Evolutionary conservation across 1,139 yeast genomes (phyloP).

Genomic region (Protomyces gravidus): DNA sequence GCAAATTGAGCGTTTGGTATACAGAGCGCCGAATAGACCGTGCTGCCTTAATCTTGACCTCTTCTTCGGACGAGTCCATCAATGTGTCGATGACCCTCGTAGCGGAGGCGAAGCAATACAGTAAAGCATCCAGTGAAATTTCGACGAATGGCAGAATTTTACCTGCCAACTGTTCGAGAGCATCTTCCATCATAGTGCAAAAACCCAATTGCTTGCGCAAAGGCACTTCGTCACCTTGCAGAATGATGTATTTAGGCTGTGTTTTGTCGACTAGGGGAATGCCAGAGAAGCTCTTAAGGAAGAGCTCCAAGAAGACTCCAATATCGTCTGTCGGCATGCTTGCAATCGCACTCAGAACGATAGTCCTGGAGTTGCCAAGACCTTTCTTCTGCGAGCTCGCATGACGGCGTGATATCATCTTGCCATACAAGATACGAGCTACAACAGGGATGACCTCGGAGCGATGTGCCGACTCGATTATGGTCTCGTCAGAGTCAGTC

Average conservation of each 20-base stretch:
- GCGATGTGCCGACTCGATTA: conserved; percentile 60
- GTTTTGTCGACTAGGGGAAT: conserved; percentile 43
- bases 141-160: conserved; percentile 52
- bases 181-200: conserved; percentile 61
- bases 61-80: conserved; percentile 24
- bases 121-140: conserved; percentile 56
- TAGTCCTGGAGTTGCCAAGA: conserved; percentile 67
- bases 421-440: conserved; percentile 76
- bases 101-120: conserved; percentile 56
- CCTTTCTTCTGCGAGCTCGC: conserved; percentile 50
- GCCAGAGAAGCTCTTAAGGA: conserved; percentile 52
- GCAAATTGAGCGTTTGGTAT: conserved; percentile 39
- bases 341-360: conserved; percentile 69
- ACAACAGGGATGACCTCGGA: conserved; percentile 63
- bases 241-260: conserved; percentile 5
- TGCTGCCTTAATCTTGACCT: conserved; percentile 34
- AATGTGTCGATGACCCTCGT: conserved; percentile 36
- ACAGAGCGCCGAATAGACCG: conserved; percentile 39
- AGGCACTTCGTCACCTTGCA: conserved; percentile 21
- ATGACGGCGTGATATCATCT: conserved; percentile 46
- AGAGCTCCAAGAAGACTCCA: conserved; percentile 57
- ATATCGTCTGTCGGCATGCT: conserved; percentile 56
- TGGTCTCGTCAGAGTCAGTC: conserved; percentile 46
- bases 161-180: conserved; percentile 60
- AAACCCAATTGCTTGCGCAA: conserved; percentile 66